phyloP scores from a whole-genome alignment of 2,329 filamentous ascomycete species.

The Xylariaceae sp. region DNA sequence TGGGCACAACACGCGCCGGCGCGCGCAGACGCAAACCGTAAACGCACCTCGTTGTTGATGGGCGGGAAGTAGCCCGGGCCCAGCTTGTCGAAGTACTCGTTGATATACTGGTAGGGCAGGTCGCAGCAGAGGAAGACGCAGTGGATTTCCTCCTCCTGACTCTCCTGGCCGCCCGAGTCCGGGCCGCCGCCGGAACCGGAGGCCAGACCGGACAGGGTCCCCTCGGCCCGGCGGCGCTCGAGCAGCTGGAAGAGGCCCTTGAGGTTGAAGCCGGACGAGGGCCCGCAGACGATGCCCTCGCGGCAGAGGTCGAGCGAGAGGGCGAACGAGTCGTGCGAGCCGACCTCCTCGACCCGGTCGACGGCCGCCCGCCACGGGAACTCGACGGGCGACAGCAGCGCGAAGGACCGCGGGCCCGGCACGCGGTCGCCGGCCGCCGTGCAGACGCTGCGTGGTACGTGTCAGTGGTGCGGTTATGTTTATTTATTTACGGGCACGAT shows the following conservation, averaged over 20 bases:
- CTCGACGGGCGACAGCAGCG: conserved; percentile 39
- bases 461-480: conserved; percentile 1
- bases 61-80: conserved; percentile 38
- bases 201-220: conserved; percentile 34
- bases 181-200: too few relatives aligned
- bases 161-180: too few relatives aligned
- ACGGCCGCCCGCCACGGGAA: conserved; percentile 53
- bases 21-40: too few relatives aligned
- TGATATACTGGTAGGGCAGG: conserved; percentile 55
- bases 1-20: too few relatives aligned
- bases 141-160: conserved; percentile 36
- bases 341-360: conserved; percentile 49
- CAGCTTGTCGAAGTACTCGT: conserved; percentile 52
- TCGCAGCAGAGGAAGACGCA: conserved; percentile 58
- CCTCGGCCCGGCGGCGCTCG: conserved; percentile 37
- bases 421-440: conserved; percentile 49
- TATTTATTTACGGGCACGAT: too few relatives aligned
- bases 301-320: conserved; percentile 47
- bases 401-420: conserved; percentile 48
- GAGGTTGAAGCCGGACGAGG: conserved; percentile 53
- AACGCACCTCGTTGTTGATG: conserved; percentile 36
- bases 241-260: conserved; percentile 43
- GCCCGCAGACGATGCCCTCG: conserved; percentile 51
- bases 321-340: conserved; percentile 44
- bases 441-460: conserved; percentile 36